phyloP scores from a whole-genome alignment of 345 rosid species.

The Brassica rapa region DNA sequence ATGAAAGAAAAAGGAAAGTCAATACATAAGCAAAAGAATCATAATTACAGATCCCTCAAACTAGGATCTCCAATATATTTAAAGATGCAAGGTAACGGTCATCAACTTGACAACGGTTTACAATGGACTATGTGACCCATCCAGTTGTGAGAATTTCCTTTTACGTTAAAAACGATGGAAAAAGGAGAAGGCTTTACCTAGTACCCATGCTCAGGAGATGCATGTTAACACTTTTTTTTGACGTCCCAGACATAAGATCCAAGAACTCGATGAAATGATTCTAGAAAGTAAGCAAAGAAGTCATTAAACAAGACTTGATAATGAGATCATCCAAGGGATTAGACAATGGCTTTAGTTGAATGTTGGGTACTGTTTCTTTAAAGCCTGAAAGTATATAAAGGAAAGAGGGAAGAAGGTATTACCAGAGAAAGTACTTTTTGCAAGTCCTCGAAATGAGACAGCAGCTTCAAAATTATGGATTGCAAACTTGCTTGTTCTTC shows the following conservation, averaged over 20 bases:
- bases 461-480: conserved; percentile 74
- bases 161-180: conserved; percentile 13
- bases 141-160: neutral
- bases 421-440: conserved; percentile 69
- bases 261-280: conserved; percentile 73
- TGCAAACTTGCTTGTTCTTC: conserved; percentile 74
- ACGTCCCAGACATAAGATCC: conserved; percentile 73
- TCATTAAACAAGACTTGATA: neutral
- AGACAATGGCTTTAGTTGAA: neutral
- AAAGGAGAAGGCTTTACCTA: conserved; percentile 50
- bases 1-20: conserved; percentile 9
- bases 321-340: conserved; percentile 15
- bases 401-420: conserved; percentile 32
- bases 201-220: conserved; percentile 72
- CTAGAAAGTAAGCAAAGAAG: conserved; percentile 47
- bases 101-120: neutral
- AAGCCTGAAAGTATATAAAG: conserved; percentile 7
- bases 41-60: neutral
- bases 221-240: conserved; percentile 56
- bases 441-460: conserved; percentile 67
- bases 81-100: conserved; percentile 3
- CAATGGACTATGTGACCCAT: neutral
- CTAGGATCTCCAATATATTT: conserved; percentile 18
- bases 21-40: neutral
- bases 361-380: neutral